Evolutionary conservation across 177 flowering plant species (phyloP), one percentile per base, ranked within the genome.

Genomic region (Vitis hybrid): DNA sequence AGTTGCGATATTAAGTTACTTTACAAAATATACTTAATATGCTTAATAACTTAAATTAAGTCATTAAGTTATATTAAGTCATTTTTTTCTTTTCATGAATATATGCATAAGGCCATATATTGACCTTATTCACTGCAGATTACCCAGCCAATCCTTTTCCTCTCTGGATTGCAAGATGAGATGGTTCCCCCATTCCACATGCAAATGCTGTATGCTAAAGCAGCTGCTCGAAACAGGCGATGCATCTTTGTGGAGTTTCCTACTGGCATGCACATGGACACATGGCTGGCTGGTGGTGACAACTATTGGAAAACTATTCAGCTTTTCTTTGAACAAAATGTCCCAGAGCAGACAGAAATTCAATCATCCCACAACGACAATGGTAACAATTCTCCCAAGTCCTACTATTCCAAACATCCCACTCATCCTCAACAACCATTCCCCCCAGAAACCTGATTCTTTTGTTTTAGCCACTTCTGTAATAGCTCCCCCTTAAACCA

Each of bases 191-290:
- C 99, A 66, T 66, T 70, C 14, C 98, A 96, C 75, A 96, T 96
- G 99, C 79, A 86, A 79, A 78, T 89, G 87, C 85, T 96, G 61
- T 92, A 87, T 83, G 97, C 87, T 23, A 93, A 89, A 80, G 99
- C 97, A 73, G 91, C 93, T 62, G 79, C 86, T 30, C 91, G 65
- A 64, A 93, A 89, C 77, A 83, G 58, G 32, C 72, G 65, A 5
- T 88, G 98, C 72, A 61, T 26, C 13, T 92, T 92, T 81, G 88
- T 91, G 55, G 98, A 91, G 11, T 93, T 96, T 70, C 91, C 98
- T 18, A 84, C 71, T 77, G 99, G 99, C 62, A 92, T 91, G 98
- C 99, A 96, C 72, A 96, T 96, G 99, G 97, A 96, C 78, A 96
- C 99, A 55, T 96, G 99, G 99, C 72, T 89, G 60, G 58, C 87